Evolutionary conservation across 176 grass and related monocot genomes (phyloP).

Genomic region (Carex pumila): DNA sequence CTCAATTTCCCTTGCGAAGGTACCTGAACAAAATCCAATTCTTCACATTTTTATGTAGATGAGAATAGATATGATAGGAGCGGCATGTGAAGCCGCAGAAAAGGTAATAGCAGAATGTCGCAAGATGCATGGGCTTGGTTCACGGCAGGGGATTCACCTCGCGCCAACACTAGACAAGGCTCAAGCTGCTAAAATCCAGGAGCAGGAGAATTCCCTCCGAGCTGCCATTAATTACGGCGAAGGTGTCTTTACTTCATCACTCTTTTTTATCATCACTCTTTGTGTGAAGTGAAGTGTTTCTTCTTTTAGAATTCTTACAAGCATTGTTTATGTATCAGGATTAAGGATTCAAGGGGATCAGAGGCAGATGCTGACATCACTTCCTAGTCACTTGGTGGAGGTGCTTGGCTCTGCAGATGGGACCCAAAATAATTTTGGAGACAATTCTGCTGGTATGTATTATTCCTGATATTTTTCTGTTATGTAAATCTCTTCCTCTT

Average conservation of each 20-base stretch:
- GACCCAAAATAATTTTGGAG: constrained; percentile 51
- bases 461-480: background rate
- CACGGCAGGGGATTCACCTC: constrained; percentile 65
- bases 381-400: constrained; percentile 93
- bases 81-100: constrained; percentile 95
- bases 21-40: too few species aligned
- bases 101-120: constrained; percentile 70
- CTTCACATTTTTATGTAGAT: constrained; percentile 23
- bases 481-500: background rate
- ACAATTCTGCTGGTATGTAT: constrained; percentile 51
- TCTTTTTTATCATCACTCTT: background rate
- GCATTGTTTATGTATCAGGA: constrained; percentile 27
- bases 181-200: constrained; percentile 96
- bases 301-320: background rate
- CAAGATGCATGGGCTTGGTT: constrained; percentile 68
- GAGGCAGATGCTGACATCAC: constrained; percentile 62
- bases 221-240: constrained; percentile 80
- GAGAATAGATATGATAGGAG: constrained; percentile 92
- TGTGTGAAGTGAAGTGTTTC: background rate
- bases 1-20: too few species aligned
- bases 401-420: constrained; percentile 64
- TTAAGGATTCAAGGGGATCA: constrained; percentile 65
- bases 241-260: constrained; percentile 39
- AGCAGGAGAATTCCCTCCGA: constrained; percentile 78
- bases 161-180: constrained; percentile 81